Conservation (phyloP, 1,139 yeast genomes). For the Hemisphaericaspora subhashii region DNA sequence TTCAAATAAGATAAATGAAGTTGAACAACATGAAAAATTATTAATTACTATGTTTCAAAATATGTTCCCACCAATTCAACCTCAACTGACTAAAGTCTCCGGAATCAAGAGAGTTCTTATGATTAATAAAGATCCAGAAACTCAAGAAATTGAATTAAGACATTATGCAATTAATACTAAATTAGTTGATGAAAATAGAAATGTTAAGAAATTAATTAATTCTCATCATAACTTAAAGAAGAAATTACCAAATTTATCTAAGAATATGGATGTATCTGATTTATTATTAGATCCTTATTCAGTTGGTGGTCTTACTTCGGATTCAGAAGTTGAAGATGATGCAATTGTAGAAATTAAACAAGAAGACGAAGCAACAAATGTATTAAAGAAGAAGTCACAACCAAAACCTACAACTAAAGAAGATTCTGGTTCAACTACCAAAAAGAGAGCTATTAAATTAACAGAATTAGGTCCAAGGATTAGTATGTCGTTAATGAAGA, state of each 20-base stretch:
- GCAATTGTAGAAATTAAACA: constrained; percentile 77
- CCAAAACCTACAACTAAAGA: constrained; percentile 15
- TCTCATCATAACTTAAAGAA: constrained; percentile 64
- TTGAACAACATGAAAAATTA: constrained; percentile 71
- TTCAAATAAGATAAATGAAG: constrained; percentile 49
- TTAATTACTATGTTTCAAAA: constrained; percentile 90
- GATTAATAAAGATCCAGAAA: constrained; percentile 69
- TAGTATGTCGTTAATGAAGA: constrained; percentile 72
- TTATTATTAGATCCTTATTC: constrained; percentile 81
- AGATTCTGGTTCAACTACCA: constrained; percentile 30
- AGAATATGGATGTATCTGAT: constrained; percentile 76
- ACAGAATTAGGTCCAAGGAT: constrained; percentile 95
- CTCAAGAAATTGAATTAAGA: constrained; percentile 77
- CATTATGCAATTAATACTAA: constrained; percentile 91
- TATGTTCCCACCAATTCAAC: constrained; percentile 92
- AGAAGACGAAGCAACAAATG: constrained; percentile 29
- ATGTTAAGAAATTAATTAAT: constrained; percentile 72
- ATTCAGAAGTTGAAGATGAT: constrained; percentile 91
- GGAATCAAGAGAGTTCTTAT: constrained; percentile 83
- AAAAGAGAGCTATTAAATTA: constrained; percentile 86
- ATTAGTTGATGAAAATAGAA: constrained; percentile 78
- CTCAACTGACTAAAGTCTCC: constrained; percentile 70
- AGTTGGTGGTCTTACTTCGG: constrained; percentile 80
- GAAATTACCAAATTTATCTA: constrained; percentile 70
- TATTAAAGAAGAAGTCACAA: constrained; percentile 15